Evolutionary conservation across 2,329 filamentous ascomycete species (phyloP).

Genomic region (Purpureocillium lavendulum): DNA sequence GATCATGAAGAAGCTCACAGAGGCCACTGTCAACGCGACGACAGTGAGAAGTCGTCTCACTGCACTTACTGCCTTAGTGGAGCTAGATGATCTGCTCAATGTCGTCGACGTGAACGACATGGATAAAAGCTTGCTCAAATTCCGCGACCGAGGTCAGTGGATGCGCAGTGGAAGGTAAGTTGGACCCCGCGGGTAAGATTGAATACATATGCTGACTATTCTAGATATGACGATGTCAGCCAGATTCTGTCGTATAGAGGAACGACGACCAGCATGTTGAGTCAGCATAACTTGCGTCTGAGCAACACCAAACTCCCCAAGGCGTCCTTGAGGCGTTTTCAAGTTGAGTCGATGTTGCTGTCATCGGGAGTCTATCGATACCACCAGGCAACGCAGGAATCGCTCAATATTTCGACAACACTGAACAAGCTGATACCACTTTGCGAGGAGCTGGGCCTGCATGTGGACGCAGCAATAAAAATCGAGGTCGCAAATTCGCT

Average conservation of each 20-base stretch:
- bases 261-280: conserved; percentile 72
- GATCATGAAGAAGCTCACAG: conserved; percentile 50
- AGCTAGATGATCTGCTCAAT: conserved; percentile 70
- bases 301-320: conserved; percentile 51
- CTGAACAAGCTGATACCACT: conserved; percentile 68
- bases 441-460: conserved; percentile 63
- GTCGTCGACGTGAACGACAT: conserved; percentile 52
- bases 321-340: conserved; percentile 57
- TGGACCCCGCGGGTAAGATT: not conserved
- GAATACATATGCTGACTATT: conserved; percentile 5
- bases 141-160: conserved; percentile 63
- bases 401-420: conserved; percentile 74
- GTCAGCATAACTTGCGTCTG: conserved; percentile 58
- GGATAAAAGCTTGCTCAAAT: conserved; percentile 50
- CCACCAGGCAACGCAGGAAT: conserved; percentile 78
- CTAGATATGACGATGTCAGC: conserved; percentile 67
- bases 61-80: conserved; percentile 64
- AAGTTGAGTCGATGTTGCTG: conserved; percentile 68
- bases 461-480: conserved; percentile 67
- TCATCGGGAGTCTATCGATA: conserved; percentile 69
- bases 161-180: conserved; percentile 72
- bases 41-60: conserved; percentile 47
- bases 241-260: conserved; percentile 76
- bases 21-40: conserved; percentile 38
- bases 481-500: conserved; percentile 83